A percentile compares a stretch with the other conserved stretches of the same genome.
phyloP scores from a whole-genome alignment of 495 filamentous ascomycete genomes.

The Neurospora sp. region DNA sequence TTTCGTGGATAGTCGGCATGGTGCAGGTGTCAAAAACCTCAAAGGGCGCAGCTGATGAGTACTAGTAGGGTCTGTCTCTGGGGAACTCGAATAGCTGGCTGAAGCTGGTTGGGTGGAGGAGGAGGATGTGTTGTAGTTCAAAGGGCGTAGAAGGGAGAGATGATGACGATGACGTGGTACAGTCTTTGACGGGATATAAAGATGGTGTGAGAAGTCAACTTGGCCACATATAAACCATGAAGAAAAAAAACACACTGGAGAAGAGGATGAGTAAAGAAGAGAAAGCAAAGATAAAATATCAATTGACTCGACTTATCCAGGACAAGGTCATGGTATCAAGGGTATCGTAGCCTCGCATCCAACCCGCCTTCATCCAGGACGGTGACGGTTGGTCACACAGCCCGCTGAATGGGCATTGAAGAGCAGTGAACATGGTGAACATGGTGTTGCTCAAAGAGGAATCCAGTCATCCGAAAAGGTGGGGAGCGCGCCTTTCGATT shows the following conservation, averaged over 20 bases:
- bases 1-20: slow-evolving; percentile 19
- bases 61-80: not conserved
- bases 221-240: not conserved
- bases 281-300: not conserved
- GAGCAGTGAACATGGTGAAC: not conserved
- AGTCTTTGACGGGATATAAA: not conserved
- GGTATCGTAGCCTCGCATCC: not conserved
- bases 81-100: not conserved
- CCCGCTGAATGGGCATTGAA: not conserved
- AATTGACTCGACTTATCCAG: not conserved
- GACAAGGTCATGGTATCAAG: not conserved
- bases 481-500: slow-evolving; percentile 24
- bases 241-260: not conserved
- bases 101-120: not conserved
- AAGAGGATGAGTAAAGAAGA: not conserved
- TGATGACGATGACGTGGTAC: not conserved
- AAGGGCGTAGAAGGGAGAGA: not conserved
- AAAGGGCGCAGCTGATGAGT: slow-evolving; percentile 7
- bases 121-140: not conserved
- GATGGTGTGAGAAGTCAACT: not conserved
- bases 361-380: not conserved
- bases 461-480: slow-evolving; percentile 4
- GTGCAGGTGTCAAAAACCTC: slow-evolving; percentile 1
- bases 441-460: not conserved
- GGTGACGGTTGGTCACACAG: not conserved